A percentile compares a stretch with the other conserved stretches of the same genome.
These are phyloP conservation scores for Danielia oregonensis DNA, from an alignment of 805 yeast genomes.

Conservation along the genomic window DNA sequence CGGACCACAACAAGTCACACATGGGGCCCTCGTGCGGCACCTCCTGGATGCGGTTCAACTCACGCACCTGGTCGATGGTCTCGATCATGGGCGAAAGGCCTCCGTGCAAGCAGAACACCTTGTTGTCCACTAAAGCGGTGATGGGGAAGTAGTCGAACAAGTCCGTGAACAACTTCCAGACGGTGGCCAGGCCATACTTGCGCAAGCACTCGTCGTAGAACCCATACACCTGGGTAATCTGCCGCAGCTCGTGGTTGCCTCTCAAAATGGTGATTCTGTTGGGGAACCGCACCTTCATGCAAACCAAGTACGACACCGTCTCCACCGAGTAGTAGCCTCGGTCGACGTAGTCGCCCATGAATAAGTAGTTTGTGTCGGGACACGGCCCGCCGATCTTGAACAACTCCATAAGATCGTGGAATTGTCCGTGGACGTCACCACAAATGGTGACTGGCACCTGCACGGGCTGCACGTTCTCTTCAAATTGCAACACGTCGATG, in stretches of 20 bases:
- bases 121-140: slow-evolving; percentile 87
- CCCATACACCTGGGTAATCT: slow-evolving; percentile 94
- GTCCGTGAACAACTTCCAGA: slow-evolving; percentile 91
- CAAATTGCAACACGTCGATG: slow-evolving; percentile 82
- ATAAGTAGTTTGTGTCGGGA: slow-evolving; percentile 46
- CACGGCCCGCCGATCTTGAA: slow-evolving; percentile 80
- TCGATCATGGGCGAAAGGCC: slow-evolving; percentile 94
- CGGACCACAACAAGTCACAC: slow-evolving; percentile 96
- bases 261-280: slow-evolving; percentile 86
- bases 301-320: slow-evolving; percentile 82
- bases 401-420: slow-evolving; percentile 89
- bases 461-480: slow-evolving; percentile 94
- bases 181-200: slow-evolving; percentile 88
- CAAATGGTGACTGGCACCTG: slow-evolving; percentile 94
- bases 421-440: slow-evolving; percentile 96
- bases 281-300: slow-evolving; percentile 90
- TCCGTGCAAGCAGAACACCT: slow-evolving; percentile 90
- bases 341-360: slow-evolving; percentile 76
- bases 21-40: slow-evolving; percentile 98
- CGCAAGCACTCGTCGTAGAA: slow-evolving; percentile 94
- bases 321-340: slow-evolving; percentile 89
- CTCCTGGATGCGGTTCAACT: slow-evolving; percentile 86
- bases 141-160: slow-evolving; percentile 90
- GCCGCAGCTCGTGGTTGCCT: slow-evolving; percentile 95
- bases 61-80: slow-evolving; percentile 88